Base-by-base conservation (phyloP, 768 basidiomycete species). In the Gelatoporia subvermispora region DNA sequence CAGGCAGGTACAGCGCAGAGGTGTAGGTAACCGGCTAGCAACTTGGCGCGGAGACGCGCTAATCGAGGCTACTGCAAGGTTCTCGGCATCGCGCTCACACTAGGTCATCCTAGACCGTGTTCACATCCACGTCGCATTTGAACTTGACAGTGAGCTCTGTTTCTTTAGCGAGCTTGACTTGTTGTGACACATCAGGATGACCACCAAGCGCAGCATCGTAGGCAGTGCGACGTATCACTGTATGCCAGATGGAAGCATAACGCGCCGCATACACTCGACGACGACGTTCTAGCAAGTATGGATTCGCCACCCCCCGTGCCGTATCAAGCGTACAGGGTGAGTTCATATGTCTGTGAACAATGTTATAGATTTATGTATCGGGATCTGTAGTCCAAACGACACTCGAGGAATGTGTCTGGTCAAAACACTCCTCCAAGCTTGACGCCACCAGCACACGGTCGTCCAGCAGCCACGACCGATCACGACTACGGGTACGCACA, bases 301-400 rank as follows among this genome's bases (percentile, higher is more conserved):
- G 61, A 52, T 47, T 45, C 59, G 13, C 57, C 65, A 25, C 53
- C 59, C 18, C 54, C 68, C n/a, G 68, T 78, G 11, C 73, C 76
- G 4, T 78, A 78, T 62, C 74, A 74, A 54, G 71, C 76, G 0
- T 77, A 77, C 64, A 74, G 60, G 65, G 76, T 73, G 61, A 53
- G 0, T 13, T 31, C 22, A 25, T 28, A 8, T 17, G 3, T 42
- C 13, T 46, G 5, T 31, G 18, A 41, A 3, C 43, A 36, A 48
- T n/a, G 7, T 25, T 24, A 17, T 18, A 48, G 24, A 41, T 35
- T 21, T 45, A 24, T 53, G 24, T 28, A 11, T 21, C 22, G 21
- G 34, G 16, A 0, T 46, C 5, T 3, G 43, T 39, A 77, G 76
- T 68, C 77, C 11, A 78, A 76, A 60, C 68, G 76, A 21, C 77